Conservation (phyloP, 1,284 basidiomycete species). For the Apiotrichum sp. region DNA sequence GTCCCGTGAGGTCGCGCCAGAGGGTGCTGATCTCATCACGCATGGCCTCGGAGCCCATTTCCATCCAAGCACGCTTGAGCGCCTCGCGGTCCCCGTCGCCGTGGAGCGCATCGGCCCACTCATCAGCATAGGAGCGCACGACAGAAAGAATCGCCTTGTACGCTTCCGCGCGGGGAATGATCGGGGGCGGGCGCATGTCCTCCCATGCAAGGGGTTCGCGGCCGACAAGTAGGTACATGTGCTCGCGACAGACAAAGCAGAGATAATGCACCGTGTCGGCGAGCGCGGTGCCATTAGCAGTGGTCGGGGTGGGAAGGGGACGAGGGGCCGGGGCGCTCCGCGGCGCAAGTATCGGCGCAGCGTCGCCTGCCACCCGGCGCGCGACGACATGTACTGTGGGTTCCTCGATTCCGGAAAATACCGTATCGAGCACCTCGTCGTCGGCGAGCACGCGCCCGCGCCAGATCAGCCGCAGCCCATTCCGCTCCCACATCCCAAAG, state of each 20-base stretch:
- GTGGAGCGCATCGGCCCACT: slow-evolving; percentile 31
- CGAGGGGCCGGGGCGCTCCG: neutral
- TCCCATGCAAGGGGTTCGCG: slow-evolving; percentile 27
- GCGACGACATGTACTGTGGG: slow-evolving; percentile 36
- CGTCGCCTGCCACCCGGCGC: slow-evolving; percentile 4
- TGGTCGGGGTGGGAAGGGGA: neutral
- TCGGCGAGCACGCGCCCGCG: slow-evolving; percentile 40
- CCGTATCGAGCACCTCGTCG: slow-evolving; percentile 31
- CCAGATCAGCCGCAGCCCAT: slow-evolving; percentile 39
- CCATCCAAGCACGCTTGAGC: slow-evolving; percentile 18
- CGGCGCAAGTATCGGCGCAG: neutral
- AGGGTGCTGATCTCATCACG: slow-evolving; percentile 16
- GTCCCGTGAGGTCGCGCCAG: slow-evolving; percentile 24
- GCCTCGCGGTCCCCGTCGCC: slow-evolving; percentile 17
- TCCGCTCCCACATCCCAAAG: slow-evolving; percentile 29
- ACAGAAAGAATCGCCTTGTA: slow-evolving; percentile 34
- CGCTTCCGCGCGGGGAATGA: slow-evolving; percentile 24
- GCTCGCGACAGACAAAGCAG: slow-evolving; percentile 36
- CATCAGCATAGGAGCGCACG: slow-evolving; percentile 22
- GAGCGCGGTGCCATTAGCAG: slow-evolving; percentile 17
- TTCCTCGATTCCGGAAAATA: slow-evolving; percentile 24
- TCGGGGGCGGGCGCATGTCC: slow-evolving; percentile 29
- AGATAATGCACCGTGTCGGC: slow-evolving; percentile 38
- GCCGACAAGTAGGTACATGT: slow-evolving; percentile 30
- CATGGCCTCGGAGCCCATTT: slow-evolving; percentile 11